Evolutionary conservation across 2,329 filamentous ascomycete genomes (phyloP).

Genomic region (Thelonectria discophora): DNA sequence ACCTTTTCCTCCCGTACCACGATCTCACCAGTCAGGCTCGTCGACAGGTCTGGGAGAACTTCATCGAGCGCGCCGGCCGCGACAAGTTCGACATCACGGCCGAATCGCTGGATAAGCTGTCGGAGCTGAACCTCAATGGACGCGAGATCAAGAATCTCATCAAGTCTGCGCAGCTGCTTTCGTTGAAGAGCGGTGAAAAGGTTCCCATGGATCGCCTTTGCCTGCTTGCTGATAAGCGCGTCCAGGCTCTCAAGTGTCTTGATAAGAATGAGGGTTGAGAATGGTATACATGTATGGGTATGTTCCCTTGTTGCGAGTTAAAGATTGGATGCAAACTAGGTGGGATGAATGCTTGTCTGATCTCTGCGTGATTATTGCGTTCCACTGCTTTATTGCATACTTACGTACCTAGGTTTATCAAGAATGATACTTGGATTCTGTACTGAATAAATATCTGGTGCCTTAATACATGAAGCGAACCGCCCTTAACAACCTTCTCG

Average conservation of each 20-base stretch:
- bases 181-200: slow-evolving; percentile 42
- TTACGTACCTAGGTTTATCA: no score
- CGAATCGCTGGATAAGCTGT: slow-evolving; percentile 46
- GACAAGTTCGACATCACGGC: slow-evolving; percentile 42
- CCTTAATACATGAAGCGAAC: no score
- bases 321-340: background rate
- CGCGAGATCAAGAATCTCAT: slow-evolving; percentile 60
- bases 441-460: no score
- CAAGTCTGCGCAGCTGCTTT: slow-evolving; percentile 51
- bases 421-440: no score
- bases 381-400: no score
- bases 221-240: slow-evolving; percentile 47
- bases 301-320: background rate
- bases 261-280: background rate
- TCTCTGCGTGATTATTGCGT: no score
- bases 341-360: no score
- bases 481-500: no score
- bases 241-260: slow-evolving; percentile 25
- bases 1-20: slow-evolving; percentile 44
- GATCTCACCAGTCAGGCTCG: slow-evolving; percentile 43
- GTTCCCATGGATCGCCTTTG: slow-evolving; percentile 43
- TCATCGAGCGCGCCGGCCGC: slow-evolving; percentile 43
- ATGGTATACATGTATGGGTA: background rate
- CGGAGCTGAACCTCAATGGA: slow-evolving; percentile 54
- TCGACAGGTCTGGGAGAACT: slow-evolving; percentile 49